Evolutionary conservation across 2,329 filamentous ascomycete species (phyloP).

Genomic region (Raffaelea ambrosiae): DNA sequence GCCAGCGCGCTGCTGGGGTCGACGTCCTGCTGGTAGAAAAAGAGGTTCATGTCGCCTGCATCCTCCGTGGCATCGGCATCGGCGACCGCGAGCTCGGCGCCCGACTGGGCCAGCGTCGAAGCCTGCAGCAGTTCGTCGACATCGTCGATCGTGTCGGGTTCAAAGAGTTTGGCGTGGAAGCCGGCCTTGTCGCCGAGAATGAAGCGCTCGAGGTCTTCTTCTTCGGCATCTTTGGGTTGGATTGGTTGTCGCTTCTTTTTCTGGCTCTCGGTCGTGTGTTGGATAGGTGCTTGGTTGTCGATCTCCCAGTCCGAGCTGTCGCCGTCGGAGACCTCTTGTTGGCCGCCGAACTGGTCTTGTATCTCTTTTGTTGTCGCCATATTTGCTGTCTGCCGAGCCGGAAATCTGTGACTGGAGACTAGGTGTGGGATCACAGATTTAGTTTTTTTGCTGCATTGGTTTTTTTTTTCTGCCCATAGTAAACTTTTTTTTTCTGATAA

Average conservation of each 20-base stretch:
- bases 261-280: too few relatives aligned
- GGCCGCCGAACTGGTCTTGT: not conserved
- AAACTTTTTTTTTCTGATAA: not conserved
- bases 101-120: constrained; percentile 15
- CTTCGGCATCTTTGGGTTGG: constrained; percentile 57
- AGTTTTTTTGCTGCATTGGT: not conserved
- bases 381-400: constrained; percentile 1
- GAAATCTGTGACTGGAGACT: too few relatives aligned
- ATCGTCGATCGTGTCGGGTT: constrained; percentile 32
- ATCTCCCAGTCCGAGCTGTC: too few relatives aligned
- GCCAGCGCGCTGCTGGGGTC: not conserved
- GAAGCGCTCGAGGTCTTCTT: constrained; percentile 77
- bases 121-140: constrained; percentile 27
- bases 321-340: too few relatives aligned
- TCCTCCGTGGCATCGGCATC: constrained; percentile 13
- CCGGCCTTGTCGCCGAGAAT: constrained; percentile 83
- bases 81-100: not conserved
- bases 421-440: not conserved
- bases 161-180: constrained; percentile 67
- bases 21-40: constrained; percentile 60
- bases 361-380: not conserved
- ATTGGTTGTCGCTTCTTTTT: not conserved
- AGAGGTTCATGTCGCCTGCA: constrained; percentile 74
- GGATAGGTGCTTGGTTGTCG: not conserved
- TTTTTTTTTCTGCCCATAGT: too few relatives aligned